Evolutionary conservation across 306 rosid genomes (phyloP).

Genomic region (Dicorynia guianensis): DNA sequence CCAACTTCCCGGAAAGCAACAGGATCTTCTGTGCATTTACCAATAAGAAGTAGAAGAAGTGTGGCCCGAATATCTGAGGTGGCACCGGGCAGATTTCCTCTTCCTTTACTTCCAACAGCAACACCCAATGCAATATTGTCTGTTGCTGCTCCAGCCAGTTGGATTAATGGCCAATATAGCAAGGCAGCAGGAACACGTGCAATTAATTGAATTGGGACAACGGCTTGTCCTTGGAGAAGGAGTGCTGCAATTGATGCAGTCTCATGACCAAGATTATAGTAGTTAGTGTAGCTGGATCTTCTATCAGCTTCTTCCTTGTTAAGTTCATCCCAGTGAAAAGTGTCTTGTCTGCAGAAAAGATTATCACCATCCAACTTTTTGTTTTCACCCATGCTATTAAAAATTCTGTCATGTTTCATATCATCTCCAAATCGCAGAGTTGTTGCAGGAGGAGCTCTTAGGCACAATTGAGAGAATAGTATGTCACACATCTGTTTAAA

Average conservation of each 20-base stretch:
- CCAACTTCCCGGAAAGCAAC: constrained; percentile 86
- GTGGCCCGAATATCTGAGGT: constrained; percentile 95
- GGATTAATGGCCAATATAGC: constrained; percentile 94
- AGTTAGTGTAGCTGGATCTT: constrained; percentile 54
- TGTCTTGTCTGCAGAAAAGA: constrained; percentile 47
- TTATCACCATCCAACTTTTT: constrained; percentile 53
- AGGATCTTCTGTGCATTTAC: constrained; percentile 95
- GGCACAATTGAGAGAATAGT: constrained; percentile 91
- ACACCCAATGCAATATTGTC: constrained; percentile 94
- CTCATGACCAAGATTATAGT: constrained; percentile 66
- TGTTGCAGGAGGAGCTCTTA: constrained; percentile 80
- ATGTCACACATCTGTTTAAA: constrained; percentile 94
- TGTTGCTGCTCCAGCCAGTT: constrained; percentile 97
- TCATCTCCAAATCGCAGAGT: constrained; percentile 72
- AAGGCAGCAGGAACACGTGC: constrained; percentile 93
- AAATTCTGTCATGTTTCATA: constrained; percentile 51
- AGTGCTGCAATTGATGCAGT: constrained; percentile 86
- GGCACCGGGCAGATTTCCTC: constrained; percentile 96
- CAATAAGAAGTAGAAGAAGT: constrained; percentile 90
- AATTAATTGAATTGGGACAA: constrained; percentile 93
- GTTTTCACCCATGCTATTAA: constrained; percentile 47
- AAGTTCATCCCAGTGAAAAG: constrained; percentile 52
- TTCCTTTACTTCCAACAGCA: constrained; percentile 99
- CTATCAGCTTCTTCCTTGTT: constrained; percentile 62
- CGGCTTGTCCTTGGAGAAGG: constrained; percentile 85